Conservation (phyloP, 306 rosid genomes). For the Dicorynia guianensis region DNA sequence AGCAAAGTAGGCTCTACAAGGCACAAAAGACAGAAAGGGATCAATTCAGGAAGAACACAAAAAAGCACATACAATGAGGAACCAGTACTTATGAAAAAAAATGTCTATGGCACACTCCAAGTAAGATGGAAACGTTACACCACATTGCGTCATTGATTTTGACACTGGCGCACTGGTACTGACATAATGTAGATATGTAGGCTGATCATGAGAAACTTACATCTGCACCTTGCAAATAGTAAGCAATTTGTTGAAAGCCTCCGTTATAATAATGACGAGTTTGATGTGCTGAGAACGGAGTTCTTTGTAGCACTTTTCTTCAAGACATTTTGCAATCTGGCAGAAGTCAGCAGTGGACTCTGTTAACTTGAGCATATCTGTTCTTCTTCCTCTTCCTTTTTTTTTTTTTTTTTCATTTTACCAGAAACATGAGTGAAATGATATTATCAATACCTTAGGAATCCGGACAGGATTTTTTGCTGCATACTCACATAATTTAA, state of each 20-base stretch:
- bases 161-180: too few species aligned
- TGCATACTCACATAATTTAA: conserved; percentile 94
- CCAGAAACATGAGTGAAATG: conserved; percentile 3
- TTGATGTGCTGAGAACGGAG: conserved; percentile 75
- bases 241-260: conserved; percentile 84
- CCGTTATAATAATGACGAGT: conserved; percentile 66
- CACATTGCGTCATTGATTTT: too few species aligned
- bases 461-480: conserved; percentile 86
- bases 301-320: conserved; percentile 92
- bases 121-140: background rate
- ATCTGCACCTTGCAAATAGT: conserved; percentile 85
- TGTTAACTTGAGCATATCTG: background rate
- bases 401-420: background rate
- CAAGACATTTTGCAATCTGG: conserved; percentile 93
- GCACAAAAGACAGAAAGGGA: conserved; percentile 13
- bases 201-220: conserved; percentile 62
- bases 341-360: conserved; percentile 40
- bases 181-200: conserved; percentile 20
- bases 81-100: background rate
- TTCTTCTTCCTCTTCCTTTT: background rate
- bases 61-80: background rate
- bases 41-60: conserved; percentile 1
- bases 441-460: conserved; percentile 72
- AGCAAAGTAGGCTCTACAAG: conserved; percentile 86
- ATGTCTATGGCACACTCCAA: background rate